Evolutionary conservation across 148 eudicot species (phyloP), one percentile per base, ranked within the genome.

Genomic region (Gaultheria prostrata): DNA sequence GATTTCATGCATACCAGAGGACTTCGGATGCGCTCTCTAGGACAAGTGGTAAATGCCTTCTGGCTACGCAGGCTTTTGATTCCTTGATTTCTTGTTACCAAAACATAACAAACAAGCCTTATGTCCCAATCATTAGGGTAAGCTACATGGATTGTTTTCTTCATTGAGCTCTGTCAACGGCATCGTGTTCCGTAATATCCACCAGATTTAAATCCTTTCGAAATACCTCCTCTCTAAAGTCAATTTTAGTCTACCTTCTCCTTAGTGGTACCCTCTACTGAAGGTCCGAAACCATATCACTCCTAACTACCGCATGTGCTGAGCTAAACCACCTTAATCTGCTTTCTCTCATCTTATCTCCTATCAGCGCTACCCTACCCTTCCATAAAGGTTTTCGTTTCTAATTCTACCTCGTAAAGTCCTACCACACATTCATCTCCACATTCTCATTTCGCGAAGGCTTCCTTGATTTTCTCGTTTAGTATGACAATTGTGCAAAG

Each of bases 1-100:
- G 99, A 97, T 85, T 97, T 97, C 87, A 97, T 97, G 99, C 99
- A 97, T 65, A 97, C 99, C 76, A 93, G 99, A 91, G 99, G 99
- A 83, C 98, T 97, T 80, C 90, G 94, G 81, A 97, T 97, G 97
- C 95, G 96, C 85, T 97, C 99, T 83, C 94, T 97, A 50, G 99
- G 99, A 78, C 95, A 89, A 87, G 99, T 97, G 83, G 99, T 95
- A 84, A 91, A 95, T 85, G 77, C 28, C 84, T 80, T 80, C 9
- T 57, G 77, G 30, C 84, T 69, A 71, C 10, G 30, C 17, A 50
- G 73, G 57, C 50, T 51, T 53, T 51, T 82, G 35, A n/a, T 30
- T 85, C 59, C 57, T 21, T 50, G 21, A 49, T 43, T 63, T 63
- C 30, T 59, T 59, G 67, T 59, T 63, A 63, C 70, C 70, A 39